These are phyloP conservation scores for Ophiostoma australiae DNA, from an alignment of 2,329 filamentous ascomycete species.

Conservation along the genomic window DNA sequence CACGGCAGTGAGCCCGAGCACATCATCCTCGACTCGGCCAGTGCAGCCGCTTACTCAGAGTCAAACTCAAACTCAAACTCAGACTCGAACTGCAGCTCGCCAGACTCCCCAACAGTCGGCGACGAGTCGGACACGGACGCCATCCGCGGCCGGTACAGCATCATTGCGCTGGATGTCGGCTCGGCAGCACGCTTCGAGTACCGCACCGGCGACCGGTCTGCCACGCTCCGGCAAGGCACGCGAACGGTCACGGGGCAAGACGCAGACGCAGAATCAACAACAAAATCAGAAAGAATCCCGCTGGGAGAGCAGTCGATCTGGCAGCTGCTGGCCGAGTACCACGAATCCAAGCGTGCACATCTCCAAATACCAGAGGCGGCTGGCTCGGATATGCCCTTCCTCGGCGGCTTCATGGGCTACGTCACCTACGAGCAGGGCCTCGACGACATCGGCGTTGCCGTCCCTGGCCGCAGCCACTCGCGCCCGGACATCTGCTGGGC, in stretches of 20 bases:
- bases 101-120: background rate
- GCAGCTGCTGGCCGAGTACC: constrained; percentile 48
- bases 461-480: constrained; percentile 32
- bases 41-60: constrained; percentile 39
- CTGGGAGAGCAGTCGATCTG: constrained; percentile 40
- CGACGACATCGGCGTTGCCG: constrained; percentile 48
- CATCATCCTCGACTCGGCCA: constrained; percentile 58
- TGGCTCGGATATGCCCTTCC: constrained; percentile 52
- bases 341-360: constrained; percentile 28
- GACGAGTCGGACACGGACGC: constrained; percentile 18
- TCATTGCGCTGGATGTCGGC: constrained; percentile 63
- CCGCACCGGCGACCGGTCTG: constrained; percentile 44
- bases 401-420: constrained; percentile 80
- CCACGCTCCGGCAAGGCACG: constrained; percentile 30
- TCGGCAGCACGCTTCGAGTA: constrained; percentile 56
- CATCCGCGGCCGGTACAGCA: constrained; percentile 62
- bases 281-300: constrained; percentile 25
- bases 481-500: constrained; percentile 69
- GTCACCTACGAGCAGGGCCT: constrained; percentile 81
- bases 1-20: constrained; percentile 36
- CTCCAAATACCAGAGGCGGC: background rate
- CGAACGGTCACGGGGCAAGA: background rate
- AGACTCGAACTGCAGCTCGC: background rate
- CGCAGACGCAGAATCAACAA: too few species aligned
- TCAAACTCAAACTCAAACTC: background rate